Percentiles rank a stretch among this genome's conserved stretches.
Conservation (phyloP, 164 flowering plant genomes). For the Malania oleifera region DNA sequence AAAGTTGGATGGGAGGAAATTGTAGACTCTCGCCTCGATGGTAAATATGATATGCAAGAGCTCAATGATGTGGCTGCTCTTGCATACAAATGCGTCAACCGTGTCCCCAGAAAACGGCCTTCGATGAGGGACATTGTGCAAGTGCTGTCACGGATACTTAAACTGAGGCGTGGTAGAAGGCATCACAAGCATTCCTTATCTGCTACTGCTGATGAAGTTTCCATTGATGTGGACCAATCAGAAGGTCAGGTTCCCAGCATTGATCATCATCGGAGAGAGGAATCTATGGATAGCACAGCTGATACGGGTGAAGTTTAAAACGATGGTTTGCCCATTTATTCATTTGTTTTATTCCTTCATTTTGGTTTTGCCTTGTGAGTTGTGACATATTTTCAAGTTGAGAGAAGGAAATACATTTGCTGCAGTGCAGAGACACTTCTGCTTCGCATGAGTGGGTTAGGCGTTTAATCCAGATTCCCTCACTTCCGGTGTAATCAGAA, state of each 20-base stretch:
- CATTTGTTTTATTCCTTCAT: slow-evolving; percentile 8
- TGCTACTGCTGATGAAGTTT: slow-evolving; percentile 42
- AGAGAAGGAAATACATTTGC: no score
- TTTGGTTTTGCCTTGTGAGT: slow-evolving; percentile 8
- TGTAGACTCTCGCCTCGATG: slow-evolving; percentile 67
- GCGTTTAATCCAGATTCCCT: no score
- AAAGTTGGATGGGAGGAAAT: slow-evolving; percentile 95
- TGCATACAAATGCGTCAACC: slow-evolving; percentile 77
- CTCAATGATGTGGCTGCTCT: slow-evolving; percentile 72
- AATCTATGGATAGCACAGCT: slow-evolving; percentile 51
- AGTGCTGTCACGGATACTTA: slow-evolving; percentile 54
- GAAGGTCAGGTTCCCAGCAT: slow-evolving; percentile 31
- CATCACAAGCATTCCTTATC: slow-evolving; percentile 39
- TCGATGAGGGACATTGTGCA: slow-evolving; percentile 86
- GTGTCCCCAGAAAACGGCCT: slow-evolving; percentile 61
- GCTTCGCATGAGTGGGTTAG: no score
- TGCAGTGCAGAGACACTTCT: no score
- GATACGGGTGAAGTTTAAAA: slow-evolving; percentile 43
- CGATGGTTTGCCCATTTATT: slow-evolving; percentile 7
- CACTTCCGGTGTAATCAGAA: no score
- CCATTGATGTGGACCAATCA: slow-evolving; percentile 44
- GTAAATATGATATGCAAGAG: slow-evolving; percentile 59
- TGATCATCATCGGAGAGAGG: slow-evolving; percentile 47
- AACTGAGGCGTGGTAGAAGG: slow-evolving; percentile 42
- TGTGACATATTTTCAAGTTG: background rate